Percentiles rank a stretch among this genome's conserved stretches.
Conservation (phyloP, 257 asterid genomes). For the Sherardia arvensis region DNA sequence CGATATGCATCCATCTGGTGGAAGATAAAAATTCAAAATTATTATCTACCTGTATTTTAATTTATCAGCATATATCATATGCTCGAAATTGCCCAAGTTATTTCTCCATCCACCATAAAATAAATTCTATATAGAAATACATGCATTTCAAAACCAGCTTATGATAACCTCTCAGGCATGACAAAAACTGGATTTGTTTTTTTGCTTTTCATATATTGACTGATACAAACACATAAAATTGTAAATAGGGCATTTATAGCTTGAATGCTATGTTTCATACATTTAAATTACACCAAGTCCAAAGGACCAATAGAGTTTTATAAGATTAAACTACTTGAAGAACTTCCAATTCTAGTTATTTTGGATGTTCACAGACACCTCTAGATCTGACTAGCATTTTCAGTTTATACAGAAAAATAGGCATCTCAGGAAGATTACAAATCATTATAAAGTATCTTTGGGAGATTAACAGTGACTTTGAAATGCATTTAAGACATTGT, state of each 20-base stretch:
- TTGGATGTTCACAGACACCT: background rate
- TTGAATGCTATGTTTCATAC: background rate
- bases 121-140: background rate
- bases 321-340: background rate
- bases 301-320: background rate
- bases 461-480: background rate
- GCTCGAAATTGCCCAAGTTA: background rate
- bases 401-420: background rate
- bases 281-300: background rate
- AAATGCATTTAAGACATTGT: background rate
- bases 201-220: background rate
- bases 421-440: background rate
- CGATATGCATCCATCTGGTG: conserved; percentile 66
- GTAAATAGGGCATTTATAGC: background rate
- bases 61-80: background rate
- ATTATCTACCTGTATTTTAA: background rate
- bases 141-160: background rate
- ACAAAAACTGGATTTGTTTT: background rate
- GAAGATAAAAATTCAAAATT: background rate
- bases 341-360: background rate
- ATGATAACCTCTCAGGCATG: background rate
- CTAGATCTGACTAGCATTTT: background rate
- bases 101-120: background rate
- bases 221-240: no score
- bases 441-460: background rate